These are phyloP conservation scores for Jacaranda mimosifolia DNA, from an alignment of 257 asterid genomes.

Conservation along the genomic window DNA sequence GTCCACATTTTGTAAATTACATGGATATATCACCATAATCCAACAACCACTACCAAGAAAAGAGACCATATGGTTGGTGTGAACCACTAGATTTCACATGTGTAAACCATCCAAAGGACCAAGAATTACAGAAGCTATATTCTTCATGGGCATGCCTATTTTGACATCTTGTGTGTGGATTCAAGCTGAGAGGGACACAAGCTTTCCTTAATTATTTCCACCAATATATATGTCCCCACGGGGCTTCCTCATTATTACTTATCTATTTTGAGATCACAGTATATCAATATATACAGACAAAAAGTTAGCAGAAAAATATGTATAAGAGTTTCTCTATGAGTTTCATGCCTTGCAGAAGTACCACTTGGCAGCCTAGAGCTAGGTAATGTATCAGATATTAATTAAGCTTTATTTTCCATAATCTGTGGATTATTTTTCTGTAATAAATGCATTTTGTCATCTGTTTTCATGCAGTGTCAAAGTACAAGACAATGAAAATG, in stretches of 20 bases:
- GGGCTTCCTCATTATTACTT: neutral
- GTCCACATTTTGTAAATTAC: conserved; percentile 47
- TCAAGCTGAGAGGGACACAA: conserved; percentile 39
- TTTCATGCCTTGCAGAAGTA: conserved; percentile 46
- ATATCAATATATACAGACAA: conserved; percentile 19
- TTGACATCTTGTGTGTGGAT: conserved; percentile 33
- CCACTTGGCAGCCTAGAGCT: conserved; percentile 52
- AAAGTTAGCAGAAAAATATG: conserved; percentile 38
- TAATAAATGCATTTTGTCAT: conserved; percentile 11
- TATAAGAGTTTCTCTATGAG: conserved; percentile 39
- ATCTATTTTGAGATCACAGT: conserved; percentile 18
- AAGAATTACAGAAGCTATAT: conserved; percentile 16
- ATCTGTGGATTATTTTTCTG: neutral
- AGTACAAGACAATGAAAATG: conserved; percentile 42
- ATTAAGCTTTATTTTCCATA: neutral
- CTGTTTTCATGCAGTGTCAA: conserved; percentile 52
- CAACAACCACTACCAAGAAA: conserved; percentile 39
- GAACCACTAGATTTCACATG: conserved; percentile 38
- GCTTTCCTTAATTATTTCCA: conserved; percentile 13
- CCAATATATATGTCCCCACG: conserved; percentile 33
- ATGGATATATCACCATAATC: conserved; percentile 20
- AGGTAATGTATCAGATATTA: conserved; percentile 45
- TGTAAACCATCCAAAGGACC: conserved; percentile 10
- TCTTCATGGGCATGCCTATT: conserved; percentile 26
- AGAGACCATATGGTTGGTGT: conserved; percentile 14